Base-by-base conservation (phyloP, 106 monocot species). In the Allium fistulosum region DNA sequence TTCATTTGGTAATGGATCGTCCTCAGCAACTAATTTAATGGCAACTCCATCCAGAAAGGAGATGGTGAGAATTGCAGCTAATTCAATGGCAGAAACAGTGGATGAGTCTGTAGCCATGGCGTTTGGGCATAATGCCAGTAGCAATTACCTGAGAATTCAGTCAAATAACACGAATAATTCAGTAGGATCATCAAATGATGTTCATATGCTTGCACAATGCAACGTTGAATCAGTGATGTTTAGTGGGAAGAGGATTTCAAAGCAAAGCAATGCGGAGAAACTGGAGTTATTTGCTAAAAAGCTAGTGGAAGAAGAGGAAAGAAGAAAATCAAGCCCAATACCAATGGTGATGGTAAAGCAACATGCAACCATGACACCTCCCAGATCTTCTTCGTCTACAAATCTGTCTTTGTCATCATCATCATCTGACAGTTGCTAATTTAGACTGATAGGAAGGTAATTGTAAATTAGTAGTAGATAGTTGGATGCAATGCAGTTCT, bases 51-150 rank as follows among this genome's bases (percentile, higher is more conserved):
- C 74, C 0, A 69, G 49, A 51, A 69, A 59, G 28, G 22, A 58
- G 55, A 18, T 78, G 52, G 61, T 74, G 37, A 37, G 70, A 6
- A 83, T 78, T 50, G 78, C 82, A 12, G 74, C 61, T 6, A 66
- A 59, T 3, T 74, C 61, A 11, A 17, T 46, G 46, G 70, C 78
- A 53, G 82, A 83, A 47, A 79, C 77, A 79, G 81, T 80, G 11
- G 53, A 55, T 15, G 13, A 55, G 15, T 2, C 53, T 5, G 53
- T 55, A 12, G 53, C 53, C 53, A 55, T 55, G 53, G 53, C 53
- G 6, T 55, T 55, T 55, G 53, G 13, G 11, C 6, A 55, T 55
- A 55, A 55, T 55, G 15, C 13, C 13, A 55, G 13, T 1, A 55
- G 53, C 53, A 55, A 55, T 5, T 55, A 55, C 7, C 0, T 55